Evolutionary conservation across 2,329 filamentous ascomycete genomes (phyloP), one percentile per base, ranked within the genome.

Genomic region (Onygenales sp.): DNA sequence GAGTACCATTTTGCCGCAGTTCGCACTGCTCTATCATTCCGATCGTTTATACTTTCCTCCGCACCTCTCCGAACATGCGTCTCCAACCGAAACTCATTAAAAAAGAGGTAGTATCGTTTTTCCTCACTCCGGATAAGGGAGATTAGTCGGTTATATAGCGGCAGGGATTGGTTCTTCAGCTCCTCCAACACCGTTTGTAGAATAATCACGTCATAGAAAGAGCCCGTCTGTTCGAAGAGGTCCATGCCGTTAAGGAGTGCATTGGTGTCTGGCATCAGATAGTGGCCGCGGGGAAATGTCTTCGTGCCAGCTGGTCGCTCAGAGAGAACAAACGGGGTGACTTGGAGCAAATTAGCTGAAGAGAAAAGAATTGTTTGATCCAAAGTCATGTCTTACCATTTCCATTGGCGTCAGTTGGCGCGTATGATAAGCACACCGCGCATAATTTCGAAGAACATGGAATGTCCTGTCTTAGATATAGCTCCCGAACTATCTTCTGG

Each of bases 61-160:
- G 78, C 70, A 17, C 84, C 80, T 57, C 93, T 80, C 32, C 80
- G 74, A 47, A 96, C 82, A 65, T 95, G 87, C 0, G 93, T 98
- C 70, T 98, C 94, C 40, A 91, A 77, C 50, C 92, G 82, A 66
- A 98, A 98, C 63, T 98, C 93, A 69, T 98, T 98, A 81, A 97
- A 97, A 69, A 98, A 98, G 51, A 98, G 88, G 65, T 97, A 96
- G 68, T 95, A 97, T 52, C 92, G 84, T 77, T 98, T 98, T 59
- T 95, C 90, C 63, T 95, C 90, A 65, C 92, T 95, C 71, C 92
- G 95, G 40, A 91, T 95, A 58, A 98, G 77, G 21, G 87, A 84
- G 60, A 97, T 83, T 49, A 98, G 77, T 40, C 93, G 87, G 69
- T 96, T 96, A 74, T 97, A 98, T 39, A 98, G 81, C 42, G 93